Percentiles rank a stretch among this genome's conserved stretches.
phyloP scores from a whole-genome alignment of 2,329 filamentous ascomycete genomes.

The Calonectria pseudoturangicola region DNA sequence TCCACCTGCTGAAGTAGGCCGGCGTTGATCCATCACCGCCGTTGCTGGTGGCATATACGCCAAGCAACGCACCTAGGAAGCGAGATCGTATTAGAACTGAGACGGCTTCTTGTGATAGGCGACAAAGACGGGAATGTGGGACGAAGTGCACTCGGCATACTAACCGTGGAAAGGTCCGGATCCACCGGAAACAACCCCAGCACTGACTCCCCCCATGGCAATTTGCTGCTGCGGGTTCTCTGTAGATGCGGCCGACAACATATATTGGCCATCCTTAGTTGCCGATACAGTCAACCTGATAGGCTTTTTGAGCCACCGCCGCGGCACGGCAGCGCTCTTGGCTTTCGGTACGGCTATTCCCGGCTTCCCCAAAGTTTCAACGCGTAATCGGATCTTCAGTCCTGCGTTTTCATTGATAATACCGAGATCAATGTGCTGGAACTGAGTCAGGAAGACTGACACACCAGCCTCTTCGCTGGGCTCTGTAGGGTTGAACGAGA shows the following conservation, averaged over 20 bases:
- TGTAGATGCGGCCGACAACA: neutral
- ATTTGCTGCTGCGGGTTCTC: neutral
- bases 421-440: conserved; percentile 70
- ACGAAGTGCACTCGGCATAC: neutral
- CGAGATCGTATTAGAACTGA: neutral
- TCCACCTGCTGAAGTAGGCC: neutral
- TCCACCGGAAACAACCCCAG: conserved; percentile 13
- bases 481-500: conserved; percentile 60
- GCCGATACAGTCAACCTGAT: neutral
- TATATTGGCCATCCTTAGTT: neutral
- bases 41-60: neutral
- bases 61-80: neutral
- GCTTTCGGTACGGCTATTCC: neutral
- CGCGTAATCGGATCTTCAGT: conserved; percentile 48
- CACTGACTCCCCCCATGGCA: neutral
- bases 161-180: conserved; percentile 19
- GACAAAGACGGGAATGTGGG: neutral
- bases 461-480: conserved; percentile 71
- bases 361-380: neutral
- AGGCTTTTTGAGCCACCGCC: conserved; percentile 16
- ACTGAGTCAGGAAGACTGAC: conserved; percentile 71
- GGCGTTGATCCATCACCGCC: neutral
- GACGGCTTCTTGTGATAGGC: neutral
- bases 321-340: conserved; percentile 4
- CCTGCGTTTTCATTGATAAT: conserved; percentile 51